A percentile compares a stretch with the other conserved stretches of the same genome.
Conservation (phyloP, 1,139 yeast species). For the Saccharomyces hybrid region DNA sequence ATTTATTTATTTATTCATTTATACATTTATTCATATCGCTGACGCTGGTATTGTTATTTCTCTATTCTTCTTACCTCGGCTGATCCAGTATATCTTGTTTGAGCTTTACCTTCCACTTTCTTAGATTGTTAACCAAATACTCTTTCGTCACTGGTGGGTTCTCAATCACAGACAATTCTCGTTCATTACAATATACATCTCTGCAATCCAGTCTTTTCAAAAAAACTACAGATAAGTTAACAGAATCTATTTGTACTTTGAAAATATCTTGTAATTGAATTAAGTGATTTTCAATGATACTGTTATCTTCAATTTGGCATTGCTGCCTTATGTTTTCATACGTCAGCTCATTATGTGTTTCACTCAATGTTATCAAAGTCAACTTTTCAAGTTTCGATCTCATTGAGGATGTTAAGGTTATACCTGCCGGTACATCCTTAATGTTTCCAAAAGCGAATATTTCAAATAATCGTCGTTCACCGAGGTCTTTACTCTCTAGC, state of each 20-base stretch:
- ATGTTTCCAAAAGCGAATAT: slow-evolving; percentile 26
- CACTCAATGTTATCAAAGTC: slow-evolving; percentile 19
- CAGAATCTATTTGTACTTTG: slow-evolving; percentile 20
- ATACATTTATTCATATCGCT: too few species aligned
- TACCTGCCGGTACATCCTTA: slow-evolving; percentile 10
- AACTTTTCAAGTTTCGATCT: slow-evolving; percentile 18
- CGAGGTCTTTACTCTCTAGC: slow-evolving; percentile 10
- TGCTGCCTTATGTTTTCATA: slow-evolving; percentile 11
- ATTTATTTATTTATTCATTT: background rate
- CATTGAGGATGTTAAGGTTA: background rate
- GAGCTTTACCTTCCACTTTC: slow-evolving; percentile 10
- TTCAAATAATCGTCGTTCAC: slow-evolving; percentile 15
- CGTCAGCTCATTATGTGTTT: slow-evolving; percentile 10
- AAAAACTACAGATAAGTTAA: slow-evolving; percentile 11
- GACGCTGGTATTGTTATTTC: too few species aligned
- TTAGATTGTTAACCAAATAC: slow-evolving; percentile 7
- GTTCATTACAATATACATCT: slow-evolving; percentile 26
- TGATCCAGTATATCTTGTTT: background rate
- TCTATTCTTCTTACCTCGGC: too few species aligned
- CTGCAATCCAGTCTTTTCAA: slow-evolving; percentile 16
- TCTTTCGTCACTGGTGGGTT: slow-evolving; percentile 4
- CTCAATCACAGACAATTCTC: slow-evolving; percentile 10
- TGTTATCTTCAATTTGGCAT: slow-evolving; percentile 11
- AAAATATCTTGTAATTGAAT: slow-evolving; percentile 18
- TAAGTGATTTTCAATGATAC: slow-evolving; percentile 16